A percentile compares a stretch with the other conserved stretches of the same genome.
These are phyloP conservation scores for Linaria vulgaris DNA, from an alignment of 257 asterid species.

Conservation along the genomic window DNA sequence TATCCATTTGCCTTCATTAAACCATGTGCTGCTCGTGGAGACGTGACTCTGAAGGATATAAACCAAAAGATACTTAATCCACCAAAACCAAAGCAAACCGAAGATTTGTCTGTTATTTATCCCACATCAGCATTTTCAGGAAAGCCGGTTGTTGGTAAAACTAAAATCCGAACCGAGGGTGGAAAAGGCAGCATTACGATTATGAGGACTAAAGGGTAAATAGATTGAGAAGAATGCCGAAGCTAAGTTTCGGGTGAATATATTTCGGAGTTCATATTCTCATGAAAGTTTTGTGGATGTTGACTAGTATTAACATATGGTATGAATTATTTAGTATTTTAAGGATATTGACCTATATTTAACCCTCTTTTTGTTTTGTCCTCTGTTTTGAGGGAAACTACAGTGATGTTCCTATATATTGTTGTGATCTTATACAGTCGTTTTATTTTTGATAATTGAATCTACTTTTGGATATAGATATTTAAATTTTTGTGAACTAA, in stretches of 20 bases:
- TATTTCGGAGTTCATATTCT: neutral
- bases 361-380: neutral
- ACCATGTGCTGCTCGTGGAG: constrained; percentile 80
- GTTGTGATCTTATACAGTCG: too few relatives aligned
- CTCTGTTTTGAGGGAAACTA: neutral
- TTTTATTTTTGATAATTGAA: too few relatives aligned
- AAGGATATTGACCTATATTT: neutral
- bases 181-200: constrained; percentile 90
- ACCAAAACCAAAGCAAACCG: constrained; percentile 45
- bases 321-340: constrained; percentile 15
- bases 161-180: constrained; percentile 83
- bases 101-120: constrained; percentile 39
- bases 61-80: constrained; percentile 72
- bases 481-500: too few relatives aligned
- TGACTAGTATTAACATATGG: constrained; percentile 12
- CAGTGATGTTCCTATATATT: neutral
- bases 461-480: too few relatives aligned
- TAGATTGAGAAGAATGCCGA: constrained; percentile 6
- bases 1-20: constrained; percentile 79
- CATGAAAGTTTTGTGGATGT: neutral
- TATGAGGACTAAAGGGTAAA: constrained; percentile 77
- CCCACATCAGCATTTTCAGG: constrained; percentile 91
- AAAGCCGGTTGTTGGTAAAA: constrained; percentile 88
- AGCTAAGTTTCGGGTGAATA: constrained; percentile 27
- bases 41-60: constrained; percentile 81